phyloP scores from a whole-genome alignment of 495 filamentous ascomycete species.

The Tuber aestivum region DNA sequence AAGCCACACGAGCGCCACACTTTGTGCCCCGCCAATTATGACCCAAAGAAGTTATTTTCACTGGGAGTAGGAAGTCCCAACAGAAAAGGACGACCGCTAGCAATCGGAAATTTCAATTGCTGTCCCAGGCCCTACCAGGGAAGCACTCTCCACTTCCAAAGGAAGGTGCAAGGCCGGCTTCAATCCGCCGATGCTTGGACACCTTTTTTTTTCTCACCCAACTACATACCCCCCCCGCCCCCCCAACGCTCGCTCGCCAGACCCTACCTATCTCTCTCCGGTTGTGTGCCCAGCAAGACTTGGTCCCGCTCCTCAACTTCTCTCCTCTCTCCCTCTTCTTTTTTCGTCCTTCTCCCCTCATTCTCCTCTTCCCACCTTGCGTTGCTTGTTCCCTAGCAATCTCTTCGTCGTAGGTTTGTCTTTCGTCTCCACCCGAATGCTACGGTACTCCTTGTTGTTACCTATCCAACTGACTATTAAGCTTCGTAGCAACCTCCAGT shows the following conservation, averaged over 20 bases:
- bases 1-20: conserved; percentile 34
- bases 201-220: not conserved
- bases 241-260: conserved; percentile 3
- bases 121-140: not conserved
- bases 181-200: not conserved
- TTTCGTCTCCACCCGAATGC: not conserved
- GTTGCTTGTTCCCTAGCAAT: conserved; percentile 16
- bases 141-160: not conserved
- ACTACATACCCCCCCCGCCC: not conserved
- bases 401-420: conserved; percentile 23
- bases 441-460: not conserved
- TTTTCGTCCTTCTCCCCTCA: conserved; percentile 21
- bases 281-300: conserved; percentile 19
- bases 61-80: conserved; percentile 35
- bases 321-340: conserved; percentile 28
- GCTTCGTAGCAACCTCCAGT: not conserved
- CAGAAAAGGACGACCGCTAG: conserved; percentile 21
- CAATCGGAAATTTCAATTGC: not conserved
- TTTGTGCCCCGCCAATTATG: conserved; percentile 21
- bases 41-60: conserved; percentile 34
- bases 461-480: not conserved
- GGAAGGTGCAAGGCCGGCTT: not conserved
- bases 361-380: conserved; percentile 5
- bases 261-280: not conserved
- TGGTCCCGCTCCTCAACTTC: conserved; percentile 25